Conservation (phyloP, 2,329 filamentous ascomycete genomes). For the Pseudogymnoascus sp. region DNA sequence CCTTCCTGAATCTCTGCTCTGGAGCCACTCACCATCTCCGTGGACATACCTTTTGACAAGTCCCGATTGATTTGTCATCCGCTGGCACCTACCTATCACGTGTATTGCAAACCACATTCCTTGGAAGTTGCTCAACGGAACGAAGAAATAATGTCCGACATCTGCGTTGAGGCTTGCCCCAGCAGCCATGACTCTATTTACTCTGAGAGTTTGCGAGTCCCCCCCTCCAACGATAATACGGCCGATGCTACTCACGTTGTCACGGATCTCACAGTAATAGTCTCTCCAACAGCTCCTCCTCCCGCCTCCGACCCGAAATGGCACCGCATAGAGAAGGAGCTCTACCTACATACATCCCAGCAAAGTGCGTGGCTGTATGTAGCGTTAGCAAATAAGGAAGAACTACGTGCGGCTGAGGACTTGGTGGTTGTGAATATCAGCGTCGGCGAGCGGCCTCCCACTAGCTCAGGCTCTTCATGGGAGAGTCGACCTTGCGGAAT, state of each 20-base stretch:
- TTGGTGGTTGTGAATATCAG: neutral
- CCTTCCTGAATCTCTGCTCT: no score
- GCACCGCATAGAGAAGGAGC: neutral
- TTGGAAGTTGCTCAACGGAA: constrained; percentile 10
- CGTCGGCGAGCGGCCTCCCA: constrained; percentile 35
- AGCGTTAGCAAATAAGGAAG: neutral
- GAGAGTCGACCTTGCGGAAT: constrained; percentile 55
- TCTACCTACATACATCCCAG: neutral
- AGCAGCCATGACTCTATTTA: constrained; percentile 14
- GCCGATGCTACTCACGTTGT: constrained; percentile 22
- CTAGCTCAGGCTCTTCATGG: constrained; percentile 48
- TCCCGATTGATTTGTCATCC: no score
- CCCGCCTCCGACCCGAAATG: constrained; percentile 16
- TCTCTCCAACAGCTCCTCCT: constrained; percentile 19
- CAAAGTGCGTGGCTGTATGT: neutral
- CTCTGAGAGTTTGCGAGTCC: constrained; percentile 15
- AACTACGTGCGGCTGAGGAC: neutral
- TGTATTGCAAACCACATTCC: no score
- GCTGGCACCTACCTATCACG: no score
- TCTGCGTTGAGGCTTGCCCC: constrained; percentile 10
- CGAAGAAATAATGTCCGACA: constrained; percentile 1
- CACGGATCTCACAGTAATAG: constrained; percentile 30
- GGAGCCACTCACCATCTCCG: no score
- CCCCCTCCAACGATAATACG: constrained; percentile 14
- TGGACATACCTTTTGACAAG: no score